Evolutionary conservation across 2,329 filamentous ascomycete genomes (phyloP).

Genomic region (Stachybotrys chlorohalonatus): DNA sequence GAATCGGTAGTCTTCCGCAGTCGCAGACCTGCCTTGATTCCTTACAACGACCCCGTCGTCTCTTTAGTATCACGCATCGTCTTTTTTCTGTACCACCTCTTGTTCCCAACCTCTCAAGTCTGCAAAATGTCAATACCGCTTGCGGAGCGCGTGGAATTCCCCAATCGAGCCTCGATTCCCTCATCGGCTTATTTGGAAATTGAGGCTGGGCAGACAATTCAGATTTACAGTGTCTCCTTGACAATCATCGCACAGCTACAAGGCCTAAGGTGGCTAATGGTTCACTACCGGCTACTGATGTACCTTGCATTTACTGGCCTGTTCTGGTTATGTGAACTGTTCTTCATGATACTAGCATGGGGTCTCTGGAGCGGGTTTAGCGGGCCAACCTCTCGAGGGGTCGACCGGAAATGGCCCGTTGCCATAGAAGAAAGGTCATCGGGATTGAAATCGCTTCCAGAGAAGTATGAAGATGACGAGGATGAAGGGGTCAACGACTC

Average conservation of each 20-base stretch:
- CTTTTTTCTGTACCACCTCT: slow-evolving; percentile 59
- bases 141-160: slow-evolving; percentile 65
- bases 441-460: slow-evolving; percentile 1
- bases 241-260: slow-evolving; percentile 65
- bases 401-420: slow-evolving; percentile 3
- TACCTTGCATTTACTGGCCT: slow-evolving; percentile 58
- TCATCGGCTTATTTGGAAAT: slow-evolving; percentile 51
- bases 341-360: slow-evolving; percentile 60
- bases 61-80: slow-evolving; percentile 51
- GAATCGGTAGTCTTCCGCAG: slow-evolving; percentile 48
- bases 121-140: slow-evolving; percentile 58
- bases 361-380: slow-evolving; percentile 35
- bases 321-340: slow-evolving; percentile 72
- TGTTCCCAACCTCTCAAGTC: slow-evolving; percentile 56
- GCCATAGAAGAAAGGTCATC: slow-evolving; percentile 5
- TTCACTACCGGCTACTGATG: slow-evolving; percentile 63
- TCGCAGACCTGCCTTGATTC: slow-evolving; percentile 67
- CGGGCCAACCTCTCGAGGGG: slow-evolving; percentile 5
- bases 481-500: slow-evolving; percentile 20
- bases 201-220: slow-evolving; percentile 58
- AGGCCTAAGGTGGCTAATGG: slow-evolving; percentile 80
- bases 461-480: slow-evolving; percentile 10
- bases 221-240: slow-evolving; percentile 65
- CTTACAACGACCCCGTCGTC: slow-evolving; percentile 66
- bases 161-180: slow-evolving; percentile 28